A percentile compares a stretch with the other conserved stretches of the same genome.
These are phyloP conservation scores for Triticum dicoccoides DNA, from an alignment of 176 grass and related monocot species.

Conservation along the genomic window DNA sequence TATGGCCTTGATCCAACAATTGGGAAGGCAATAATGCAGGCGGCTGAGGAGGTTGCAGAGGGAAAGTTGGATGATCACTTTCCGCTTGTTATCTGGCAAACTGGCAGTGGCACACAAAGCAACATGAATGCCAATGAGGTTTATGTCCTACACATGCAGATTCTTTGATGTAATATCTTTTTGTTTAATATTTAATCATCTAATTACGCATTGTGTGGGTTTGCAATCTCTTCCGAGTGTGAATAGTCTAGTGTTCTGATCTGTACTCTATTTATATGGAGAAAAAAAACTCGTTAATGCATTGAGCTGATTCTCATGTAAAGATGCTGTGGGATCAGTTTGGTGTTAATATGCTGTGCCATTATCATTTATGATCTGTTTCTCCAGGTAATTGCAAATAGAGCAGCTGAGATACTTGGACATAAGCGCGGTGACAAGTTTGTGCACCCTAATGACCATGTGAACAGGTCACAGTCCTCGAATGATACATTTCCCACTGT, in stretches of 20 bases:
- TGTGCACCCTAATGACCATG: constrained; percentile 99
- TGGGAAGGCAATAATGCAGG: constrained; percentile 86
- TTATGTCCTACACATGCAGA: constrained; percentile 10
- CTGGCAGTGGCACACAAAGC: constrained; percentile 98
- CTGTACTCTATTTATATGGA: neutral
- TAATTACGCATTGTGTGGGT: neutral
- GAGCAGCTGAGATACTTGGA: constrained; percentile 94
- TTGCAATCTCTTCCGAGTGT: neutral
- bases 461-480: constrained; percentile 95
- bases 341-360: neutral
- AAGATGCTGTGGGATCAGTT: neutral
- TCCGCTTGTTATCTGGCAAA: constrained; percentile 99
- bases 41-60: constrained; percentile 84
- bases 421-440: constrained; percentile 85
- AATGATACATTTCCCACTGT: constrained; percentile 99
- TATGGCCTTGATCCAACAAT: constrained; percentile 85
- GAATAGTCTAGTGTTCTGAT: neutral
- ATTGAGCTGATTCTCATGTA: neutral
- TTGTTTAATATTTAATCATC: neutral
- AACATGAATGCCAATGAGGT: constrained; percentile 99
- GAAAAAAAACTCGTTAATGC: neutral
- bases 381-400: constrained; percentile 89
- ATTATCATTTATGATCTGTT: constrained; percentile 32
- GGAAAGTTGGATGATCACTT: constrained; percentile 92
- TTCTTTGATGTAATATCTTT: neutral